Evolutionary conservation across 208 protist genomes (phyloP), one percentile per base, ranked within the genome.

Genomic region (Borovskyia barvae): DNA sequence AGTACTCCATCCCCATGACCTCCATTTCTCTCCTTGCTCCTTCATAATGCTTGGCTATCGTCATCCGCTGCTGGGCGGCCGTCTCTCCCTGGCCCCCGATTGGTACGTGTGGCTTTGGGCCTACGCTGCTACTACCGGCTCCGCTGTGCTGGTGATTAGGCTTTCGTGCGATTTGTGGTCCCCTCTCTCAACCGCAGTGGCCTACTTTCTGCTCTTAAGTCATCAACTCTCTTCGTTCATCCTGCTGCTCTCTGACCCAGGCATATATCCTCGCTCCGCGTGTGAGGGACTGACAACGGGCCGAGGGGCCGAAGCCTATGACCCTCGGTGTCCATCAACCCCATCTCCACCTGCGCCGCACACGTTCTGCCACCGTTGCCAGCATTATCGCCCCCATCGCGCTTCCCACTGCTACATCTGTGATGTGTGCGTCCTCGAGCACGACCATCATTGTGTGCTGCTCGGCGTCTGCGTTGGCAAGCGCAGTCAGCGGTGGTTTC

Each of bases 381-480:
- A 48, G 8, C 41, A 92, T 11, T 69, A 67, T 9, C 75, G 85
- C 0, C 84, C 82, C 2, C 73, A 71, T 5, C 86, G 80, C 19
- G 63, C 75, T 0, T 73, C 83, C 11, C 85, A 94, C 73, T 95
- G 88, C 76, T 92, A 86, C 47, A 28, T 57, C 6, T 95, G 88
- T 57, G 71, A 75, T 19, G 84, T 92, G 17, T 97, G 92, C 54
- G 66, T 94, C 20, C 49, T 75, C n/a, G 75, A 87, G 37, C 82
- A 87, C 55, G 84, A 97, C 60, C 88, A 93, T 47, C 91, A 95
- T 61, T 94, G 87, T 55, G 64, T 64, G 12, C 52, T 94, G 14
- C 32, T 94, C 22, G 88, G 86, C 32, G 75, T 72, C n/a, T 92
- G 87, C 58, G 69, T 95, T 8, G 92, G 88, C 8, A 54, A 73